These are phyloP conservation scores for Hypomontagnella monticulosa DNA, from an alignment of 495 filamentous ascomycete genomes.

Conservation along the genomic window DNA sequence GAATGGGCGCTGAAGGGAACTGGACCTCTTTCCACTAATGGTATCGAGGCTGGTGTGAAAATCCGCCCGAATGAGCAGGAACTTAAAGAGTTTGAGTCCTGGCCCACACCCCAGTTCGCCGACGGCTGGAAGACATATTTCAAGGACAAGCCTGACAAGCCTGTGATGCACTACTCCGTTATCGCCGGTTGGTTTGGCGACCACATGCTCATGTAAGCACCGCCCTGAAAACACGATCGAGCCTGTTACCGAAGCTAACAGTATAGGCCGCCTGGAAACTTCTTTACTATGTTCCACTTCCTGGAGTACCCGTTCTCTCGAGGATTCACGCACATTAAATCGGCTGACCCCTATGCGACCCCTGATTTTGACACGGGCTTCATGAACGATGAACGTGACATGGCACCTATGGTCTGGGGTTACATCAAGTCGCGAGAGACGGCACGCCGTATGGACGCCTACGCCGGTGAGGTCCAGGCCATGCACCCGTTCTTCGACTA, in stretches of 20 bases:
- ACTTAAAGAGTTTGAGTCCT: constrained; percentile 70
- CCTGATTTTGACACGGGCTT: constrained; percentile 87
- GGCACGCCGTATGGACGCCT: constrained; percentile 78
- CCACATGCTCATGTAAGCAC: constrained; percentile 69
- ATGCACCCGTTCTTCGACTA: constrained; percentile 75
- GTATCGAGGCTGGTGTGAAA: constrained; percentile 86
- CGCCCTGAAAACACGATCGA: neutral
- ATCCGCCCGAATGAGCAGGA: constrained; percentile 77
- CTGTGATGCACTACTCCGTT: constrained; percentile 83
- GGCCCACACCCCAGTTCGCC: constrained; percentile 73
- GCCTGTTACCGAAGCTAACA: neutral
- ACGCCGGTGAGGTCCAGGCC: constrained; percentile 77
- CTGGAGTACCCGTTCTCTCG: constrained; percentile 84
- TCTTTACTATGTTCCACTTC: constrained; percentile 92
- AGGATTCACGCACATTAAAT: constrained; percentile 76
- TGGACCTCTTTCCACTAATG: constrained; percentile 82
- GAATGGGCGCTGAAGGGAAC: constrained; percentile 85
- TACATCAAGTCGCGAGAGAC: constrained; percentile 90
- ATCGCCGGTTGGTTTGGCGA: constrained; percentile 75
- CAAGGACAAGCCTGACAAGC: constrained; percentile 86
- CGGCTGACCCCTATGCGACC: constrained; percentile 73
- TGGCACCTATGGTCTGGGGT: constrained; percentile 85
- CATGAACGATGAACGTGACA: constrained; percentile 86
- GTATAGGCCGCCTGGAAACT: constrained; percentile 72
- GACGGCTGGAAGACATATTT: constrained; percentile 83